phyloP scores from a whole-genome alignment of 768 basidiomycete species.

The Leccinum rimulosum region DNA sequence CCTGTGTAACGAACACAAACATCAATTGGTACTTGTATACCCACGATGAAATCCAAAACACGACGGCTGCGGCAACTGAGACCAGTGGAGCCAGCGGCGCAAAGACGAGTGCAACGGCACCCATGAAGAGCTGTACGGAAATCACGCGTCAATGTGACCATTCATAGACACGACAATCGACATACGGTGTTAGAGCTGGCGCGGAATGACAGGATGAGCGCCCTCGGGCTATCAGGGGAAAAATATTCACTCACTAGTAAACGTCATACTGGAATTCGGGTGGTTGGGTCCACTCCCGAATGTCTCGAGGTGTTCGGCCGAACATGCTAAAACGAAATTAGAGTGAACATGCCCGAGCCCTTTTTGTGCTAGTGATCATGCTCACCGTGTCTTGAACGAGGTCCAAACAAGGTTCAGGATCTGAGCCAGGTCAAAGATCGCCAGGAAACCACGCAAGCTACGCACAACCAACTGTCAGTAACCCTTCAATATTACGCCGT shows the following conservation, averaged over 20 bases:
- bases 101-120: slow-evolving; percentile 90
- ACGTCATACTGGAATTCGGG: slow-evolving; percentile 86
- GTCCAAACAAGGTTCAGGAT: slow-evolving; percentile 86
- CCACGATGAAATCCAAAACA: slow-evolving; percentile 85
- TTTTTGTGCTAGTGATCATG: background rate
- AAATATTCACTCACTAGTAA: slow-evolving; percentile 60
- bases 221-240: background rate
- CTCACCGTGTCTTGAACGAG: slow-evolving; percentile 79
- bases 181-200: slow-evolving; percentile 56
- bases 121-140: slow-evolving; percentile 69
- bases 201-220: slow-evolving; percentile 4
- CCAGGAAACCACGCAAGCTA: slow-evolving; percentile 91
- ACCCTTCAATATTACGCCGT: background rate
- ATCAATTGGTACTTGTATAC: slow-evolving; percentile 97
- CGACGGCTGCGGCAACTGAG: slow-evolving; percentile 72
- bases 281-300: slow-evolving; percentile 87
- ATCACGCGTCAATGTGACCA: slow-evolving; percentile 6
- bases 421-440: slow-evolving; percentile 93
- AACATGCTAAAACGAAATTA: slow-evolving; percentile 51
- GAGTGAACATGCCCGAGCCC: background rate
- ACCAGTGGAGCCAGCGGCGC: slow-evolving; percentile 94
- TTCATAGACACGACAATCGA: slow-evolving; percentile 6
- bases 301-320: slow-evolving; percentile 87
- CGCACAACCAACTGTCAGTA: slow-evolving; percentile 6
- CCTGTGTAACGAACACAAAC: slow-evolving; percentile 86